A percentile compares a stretch with the other conserved stretches of the same genome.
Conservation (phyloP, 768 basidiomycete genomes). For the Psilocybe sp. region DNA sequence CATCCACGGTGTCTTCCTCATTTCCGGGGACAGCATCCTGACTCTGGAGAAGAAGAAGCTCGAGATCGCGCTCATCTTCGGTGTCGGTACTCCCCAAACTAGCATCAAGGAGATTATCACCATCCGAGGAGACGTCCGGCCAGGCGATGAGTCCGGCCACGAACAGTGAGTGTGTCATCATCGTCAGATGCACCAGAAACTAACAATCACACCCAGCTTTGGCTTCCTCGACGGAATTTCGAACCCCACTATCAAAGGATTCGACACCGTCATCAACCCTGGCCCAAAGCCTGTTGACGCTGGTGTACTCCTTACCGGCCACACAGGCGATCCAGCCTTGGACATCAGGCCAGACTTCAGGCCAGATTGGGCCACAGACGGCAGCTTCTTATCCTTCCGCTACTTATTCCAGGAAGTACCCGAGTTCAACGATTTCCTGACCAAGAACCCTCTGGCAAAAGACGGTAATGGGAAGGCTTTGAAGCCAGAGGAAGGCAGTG, state of each 20-base stretch:
- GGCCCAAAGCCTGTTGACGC: constrained; percentile 37
- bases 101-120: constrained; percentile 38
- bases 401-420: constrained; percentile 49
- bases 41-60: constrained; percentile 32
- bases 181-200: neutral
- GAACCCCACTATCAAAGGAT: constrained; percentile 43
- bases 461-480: constrained; percentile 24
- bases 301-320: constrained; percentile 42
- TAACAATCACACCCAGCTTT: constrained; percentile 29
- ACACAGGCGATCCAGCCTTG: constrained; percentile 33
- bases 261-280: constrained; percentile 29
- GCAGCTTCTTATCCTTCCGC: constrained; percentile 51
- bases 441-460: constrained; percentile 32
- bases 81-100: constrained; percentile 18
- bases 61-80: constrained; percentile 33
- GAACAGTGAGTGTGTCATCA: constrained; percentile 36
- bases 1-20: constrained; percentile 49
- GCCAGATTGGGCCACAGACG: constrained; percentile 43
- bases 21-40: constrained; percentile 41
- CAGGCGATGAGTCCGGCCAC: constrained; percentile 38
- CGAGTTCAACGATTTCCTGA: constrained; percentile 46
- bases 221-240: constrained; percentile 53
- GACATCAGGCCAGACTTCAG: constrained; percentile 31
- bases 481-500: constrained; percentile 35
- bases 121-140: constrained; percentile 39